Conservation (phyloP, 2,329 filamentous ascomycete genomes). For the Claviceps purpurea region DNA sequence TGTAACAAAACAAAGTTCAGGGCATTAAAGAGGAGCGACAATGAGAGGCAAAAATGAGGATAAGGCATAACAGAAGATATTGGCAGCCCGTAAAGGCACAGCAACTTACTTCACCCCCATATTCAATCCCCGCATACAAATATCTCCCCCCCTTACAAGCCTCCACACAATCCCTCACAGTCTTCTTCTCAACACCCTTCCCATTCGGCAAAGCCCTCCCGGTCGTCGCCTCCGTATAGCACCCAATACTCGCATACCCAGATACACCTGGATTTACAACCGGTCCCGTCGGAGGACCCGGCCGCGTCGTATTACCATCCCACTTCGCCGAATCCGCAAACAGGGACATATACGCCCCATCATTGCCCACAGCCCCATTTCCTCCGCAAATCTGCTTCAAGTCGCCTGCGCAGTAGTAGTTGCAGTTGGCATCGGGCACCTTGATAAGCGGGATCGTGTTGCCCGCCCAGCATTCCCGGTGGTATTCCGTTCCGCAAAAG, state of each 20-base stretch:
- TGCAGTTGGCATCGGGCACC: constrained; percentile 34
- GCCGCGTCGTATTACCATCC: constrained; percentile 15
- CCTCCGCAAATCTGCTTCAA: constrained; percentile 40
- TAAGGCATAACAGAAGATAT: background rate
- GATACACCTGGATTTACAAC: constrained; percentile 24
- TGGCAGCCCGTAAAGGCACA: too few relatives aligned
- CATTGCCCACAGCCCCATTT: constrained; percentile 23
- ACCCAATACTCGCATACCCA: constrained; percentile 24
- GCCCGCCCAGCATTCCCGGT: constrained; percentile 42
- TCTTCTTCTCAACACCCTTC: constrained; percentile 12
- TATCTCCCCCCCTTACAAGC: constrained; percentile 18
- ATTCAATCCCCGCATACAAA: constrained; percentile 22
- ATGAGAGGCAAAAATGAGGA: too few relatives aligned
- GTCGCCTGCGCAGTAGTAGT: constrained; percentile 36
- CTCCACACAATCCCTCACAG: constrained; percentile 20
- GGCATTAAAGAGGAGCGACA: too few relatives aligned
- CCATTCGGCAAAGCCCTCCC: constrained; percentile 20
- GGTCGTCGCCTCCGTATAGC: constrained; percentile 22
- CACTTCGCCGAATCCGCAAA: constrained; percentile 26
- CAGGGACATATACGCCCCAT: constrained; percentile 32
- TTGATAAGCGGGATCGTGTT: constrained; percentile 29
- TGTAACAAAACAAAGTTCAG: background rate
- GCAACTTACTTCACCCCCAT: constrained; percentile 22
- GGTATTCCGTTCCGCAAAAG: constrained; percentile 37
- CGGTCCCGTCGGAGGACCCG: constrained; percentile 11